Conservation (phyloP, 2,329 filamentous ascomycete species). For the Ceratocystis lukuohia region DNA sequence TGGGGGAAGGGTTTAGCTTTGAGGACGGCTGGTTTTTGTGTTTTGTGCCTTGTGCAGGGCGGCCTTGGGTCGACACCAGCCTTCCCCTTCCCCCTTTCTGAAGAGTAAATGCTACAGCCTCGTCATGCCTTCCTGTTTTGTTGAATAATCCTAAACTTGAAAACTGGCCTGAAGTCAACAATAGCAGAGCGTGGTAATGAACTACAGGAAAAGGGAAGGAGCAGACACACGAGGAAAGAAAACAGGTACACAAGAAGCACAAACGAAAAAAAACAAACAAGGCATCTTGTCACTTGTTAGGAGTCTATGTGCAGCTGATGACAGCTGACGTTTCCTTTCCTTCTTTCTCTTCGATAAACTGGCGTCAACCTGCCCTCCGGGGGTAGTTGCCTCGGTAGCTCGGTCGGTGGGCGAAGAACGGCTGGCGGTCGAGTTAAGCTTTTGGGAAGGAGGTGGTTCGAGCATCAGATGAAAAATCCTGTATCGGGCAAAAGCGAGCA, state of each 20-base stretch:
- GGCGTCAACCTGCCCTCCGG: background rate
- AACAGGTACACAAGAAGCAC: background rate
- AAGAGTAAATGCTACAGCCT: background rate
- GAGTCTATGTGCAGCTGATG: background rate
- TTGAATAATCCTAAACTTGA: background rate
- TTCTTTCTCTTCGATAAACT: too few relatives aligned
- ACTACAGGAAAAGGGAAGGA: too few relatives aligned
- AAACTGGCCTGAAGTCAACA: background rate
- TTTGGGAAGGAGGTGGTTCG: constrained; percentile 5
- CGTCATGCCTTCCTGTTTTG: background rate
- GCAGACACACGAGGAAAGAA: too few relatives aligned
- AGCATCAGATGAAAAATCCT: constrained; percentile 7
- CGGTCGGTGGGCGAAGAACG: background rate
- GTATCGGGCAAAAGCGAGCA: background rate
- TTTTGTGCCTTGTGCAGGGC: background rate
- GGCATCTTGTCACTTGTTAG: background rate
- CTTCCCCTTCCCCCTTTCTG: background rate
- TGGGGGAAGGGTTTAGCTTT: background rate
- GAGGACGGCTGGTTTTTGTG: background rate
- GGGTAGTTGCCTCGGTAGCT: background rate
- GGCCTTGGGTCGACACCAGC: background rate
- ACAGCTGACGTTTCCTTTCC: background rate
- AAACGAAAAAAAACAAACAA: background rate
- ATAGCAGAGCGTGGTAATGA: background rate
- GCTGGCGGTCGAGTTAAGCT: background rate